Evolutionary conservation across 2,329 filamentous ascomycete genomes (phyloP).

Genomic region (Pestalotiopsis sp.): DNA sequence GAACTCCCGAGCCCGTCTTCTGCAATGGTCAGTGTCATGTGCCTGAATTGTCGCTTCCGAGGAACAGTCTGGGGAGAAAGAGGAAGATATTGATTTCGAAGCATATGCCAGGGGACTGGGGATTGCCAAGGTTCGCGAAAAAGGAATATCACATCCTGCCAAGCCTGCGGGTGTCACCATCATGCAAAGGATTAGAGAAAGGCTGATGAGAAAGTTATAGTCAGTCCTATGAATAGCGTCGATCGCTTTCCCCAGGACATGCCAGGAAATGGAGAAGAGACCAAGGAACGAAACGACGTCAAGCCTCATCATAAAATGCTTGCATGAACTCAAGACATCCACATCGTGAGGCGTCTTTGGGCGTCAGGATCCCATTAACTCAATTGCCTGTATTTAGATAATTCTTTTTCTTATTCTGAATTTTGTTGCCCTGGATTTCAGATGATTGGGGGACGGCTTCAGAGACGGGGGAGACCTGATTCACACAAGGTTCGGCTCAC

Average conservation of each 20-base stretch:
- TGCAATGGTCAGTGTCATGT: neutral
- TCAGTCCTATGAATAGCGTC: neutral
- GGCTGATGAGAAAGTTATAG: neutral
- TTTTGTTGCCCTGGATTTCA: neutral
- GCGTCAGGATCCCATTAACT: neutral
- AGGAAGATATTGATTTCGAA: too few relatives aligned
- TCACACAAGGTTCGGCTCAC: neutral
- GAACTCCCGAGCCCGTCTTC: slow-evolving; percentile 2
- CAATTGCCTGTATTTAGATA: neutral
- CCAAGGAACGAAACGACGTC: neutral
- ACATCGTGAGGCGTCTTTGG: neutral
- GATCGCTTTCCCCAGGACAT: neutral
- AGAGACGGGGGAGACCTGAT: neutral
- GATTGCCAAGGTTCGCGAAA: neutral
- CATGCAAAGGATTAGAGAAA: neutral
- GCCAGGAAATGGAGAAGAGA: neutral
- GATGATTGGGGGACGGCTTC: neutral
- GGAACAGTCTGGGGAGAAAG: too few relatives aligned
- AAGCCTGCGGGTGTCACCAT: neutral
- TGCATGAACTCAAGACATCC: neutral
- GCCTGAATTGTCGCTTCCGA: neutral
- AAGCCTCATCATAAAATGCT: neutral
- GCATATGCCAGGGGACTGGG: neutral
- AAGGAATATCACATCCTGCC: neutral
- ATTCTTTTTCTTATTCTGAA: neutral